These are phyloP conservation scores for Spergularia bocconei DNA, from an alignment of 148 eudicot species.

Conservation along the genomic window DNA sequence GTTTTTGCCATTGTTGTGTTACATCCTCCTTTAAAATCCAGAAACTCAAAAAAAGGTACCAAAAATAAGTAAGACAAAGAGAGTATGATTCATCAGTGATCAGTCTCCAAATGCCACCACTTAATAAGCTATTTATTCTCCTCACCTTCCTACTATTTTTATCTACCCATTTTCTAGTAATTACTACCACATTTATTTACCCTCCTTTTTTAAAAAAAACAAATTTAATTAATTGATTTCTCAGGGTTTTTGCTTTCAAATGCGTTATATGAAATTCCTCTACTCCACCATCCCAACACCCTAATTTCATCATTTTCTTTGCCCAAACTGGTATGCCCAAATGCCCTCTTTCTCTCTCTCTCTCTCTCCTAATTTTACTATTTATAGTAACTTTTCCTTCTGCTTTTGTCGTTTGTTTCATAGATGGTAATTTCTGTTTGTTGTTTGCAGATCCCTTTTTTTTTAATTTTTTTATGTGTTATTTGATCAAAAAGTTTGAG, in stretches of 20 bases:
- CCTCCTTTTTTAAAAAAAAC: neutral
- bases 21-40: neutral
- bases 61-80: too few species aligned
- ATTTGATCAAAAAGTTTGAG: neutral
- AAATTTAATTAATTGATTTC: neutral
- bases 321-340: neutral
- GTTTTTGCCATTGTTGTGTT: conserved; percentile 4
- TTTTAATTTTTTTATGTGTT: neutral
- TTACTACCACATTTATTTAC: neutral
- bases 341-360: neutral
- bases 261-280: too few species aligned
- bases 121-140: neutral
- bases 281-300: too few species aligned
- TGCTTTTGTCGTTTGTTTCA: too few species aligned
- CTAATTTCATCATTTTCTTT: too few species aligned
- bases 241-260: too few species aligned
- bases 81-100: too few species aligned
- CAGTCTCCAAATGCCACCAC: neutral
- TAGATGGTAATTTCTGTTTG: neutral
- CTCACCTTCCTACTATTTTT: neutral
- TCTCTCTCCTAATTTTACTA: neutral
- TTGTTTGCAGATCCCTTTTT: neutral
- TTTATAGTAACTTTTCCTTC: too few species aligned
- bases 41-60: neutral
- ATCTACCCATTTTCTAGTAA: neutral